Evolutionary conservation across 106 monocot species (phyloP), one percentile per base, ranked within the genome.

Genomic region (Phalaenopsis equestris): DNA sequence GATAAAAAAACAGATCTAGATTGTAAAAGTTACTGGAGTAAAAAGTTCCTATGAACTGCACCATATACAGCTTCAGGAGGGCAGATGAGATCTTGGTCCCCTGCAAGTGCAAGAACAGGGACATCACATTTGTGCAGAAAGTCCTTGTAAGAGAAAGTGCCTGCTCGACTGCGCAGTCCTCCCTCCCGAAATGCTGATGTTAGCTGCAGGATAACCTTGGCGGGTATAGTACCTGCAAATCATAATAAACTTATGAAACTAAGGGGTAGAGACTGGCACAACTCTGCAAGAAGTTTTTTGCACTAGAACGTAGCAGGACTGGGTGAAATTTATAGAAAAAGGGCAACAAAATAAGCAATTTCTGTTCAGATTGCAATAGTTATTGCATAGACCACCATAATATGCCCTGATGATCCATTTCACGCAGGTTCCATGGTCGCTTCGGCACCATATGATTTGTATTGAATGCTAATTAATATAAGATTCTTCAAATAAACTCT

Each of bases 51-150:
- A 36, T 42, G 23, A 18, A 11, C 11, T 30, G 78, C 86, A 94
- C 97, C 97, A 81, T 92, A 88, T 16, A 97, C 97, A 75, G 97
- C 97, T 83, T 97, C 92, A 24, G 94, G 97, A 58, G 97, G 97
- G 52, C 97, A 97, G 78, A 97, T 94, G 55, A 94, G 86, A 77
- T 97, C 97, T 75, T 86, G 83, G 68, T 97, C 94, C 72, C 94
- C 97, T 30, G 97, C 97, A 77, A 97, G 76, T 41, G 97, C 92
- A 18, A 97, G 87, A n/a, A 92, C 79, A 21, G 96, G 93, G 2
- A 90, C 84, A 57, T 86, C 82, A 55, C 89, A 90, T 81, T 90
- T 85, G 30, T 76, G 80, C 49, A 99, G 81, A 74, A 90, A 89
- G 73, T 95, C 85, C 75, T 95, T 99, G 83, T 94, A 95, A 64